Evolutionary conservation across 2,329 filamentous ascomycete genomes (phyloP).

Genomic region (Cladosporium phlei): DNA sequence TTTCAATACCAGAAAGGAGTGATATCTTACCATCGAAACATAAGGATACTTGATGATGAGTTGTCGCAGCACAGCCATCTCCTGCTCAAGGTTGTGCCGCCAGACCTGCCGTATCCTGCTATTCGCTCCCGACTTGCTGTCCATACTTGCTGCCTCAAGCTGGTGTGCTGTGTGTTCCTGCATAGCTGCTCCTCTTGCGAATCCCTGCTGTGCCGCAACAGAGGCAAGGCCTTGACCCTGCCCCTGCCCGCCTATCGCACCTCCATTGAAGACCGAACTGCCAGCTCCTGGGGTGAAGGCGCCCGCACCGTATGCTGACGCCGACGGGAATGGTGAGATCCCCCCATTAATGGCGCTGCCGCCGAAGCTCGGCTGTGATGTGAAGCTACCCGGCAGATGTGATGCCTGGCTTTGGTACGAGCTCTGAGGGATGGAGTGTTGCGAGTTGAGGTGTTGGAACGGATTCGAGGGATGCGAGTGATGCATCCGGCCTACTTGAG

Average conservation of each 20-base stretch:
- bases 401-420: constrained; percentile 27
- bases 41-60: constrained; percentile 89
- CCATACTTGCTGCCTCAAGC: constrained; percentile 32
- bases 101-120: constrained; percentile 92
- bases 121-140: constrained; percentile 58
- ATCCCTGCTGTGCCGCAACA: constrained; percentile 82
- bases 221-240: constrained; percentile 67
- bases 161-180: constrained; percentile 45
- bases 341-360: constrained; percentile 38
- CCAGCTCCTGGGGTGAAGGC: constrained; percentile 29
- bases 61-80: constrained; percentile 78
- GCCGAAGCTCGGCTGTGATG: constrained; percentile 32
- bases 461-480: constrained; percentile 55
- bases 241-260: constrained; percentile 23
- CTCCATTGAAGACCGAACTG: constrained; percentile 27
- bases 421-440: constrained; percentile 30
- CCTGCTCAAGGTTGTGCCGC: constrained; percentile 84
- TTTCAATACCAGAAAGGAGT: constrained; percentile 43
- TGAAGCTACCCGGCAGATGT: constrained; percentile 38
- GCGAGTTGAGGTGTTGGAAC: constrained; percentile 53
- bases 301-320: constrained; percentile 25
- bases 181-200: constrained; percentile 64
- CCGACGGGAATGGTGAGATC: constrained; percentile 33
- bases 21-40: constrained; percentile 86
- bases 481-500: constrained; percentile 56